Evolutionary conservation across 805 yeast genomes (phyloP), one percentile per base, ranked within the genome.

Genomic region (Kazachstania psychrophila): DNA sequence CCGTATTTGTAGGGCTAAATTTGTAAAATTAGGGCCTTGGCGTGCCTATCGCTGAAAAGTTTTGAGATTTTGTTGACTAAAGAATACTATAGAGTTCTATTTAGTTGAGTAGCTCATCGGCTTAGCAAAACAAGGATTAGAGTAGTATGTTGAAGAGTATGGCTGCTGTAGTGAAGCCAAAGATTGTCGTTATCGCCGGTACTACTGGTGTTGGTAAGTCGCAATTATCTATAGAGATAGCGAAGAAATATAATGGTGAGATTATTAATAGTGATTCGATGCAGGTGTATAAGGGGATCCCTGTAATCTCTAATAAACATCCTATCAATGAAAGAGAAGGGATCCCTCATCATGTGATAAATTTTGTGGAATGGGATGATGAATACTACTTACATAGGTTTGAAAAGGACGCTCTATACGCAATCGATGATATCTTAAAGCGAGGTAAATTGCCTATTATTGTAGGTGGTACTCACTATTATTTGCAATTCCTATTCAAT

Each of bases 121-220:
- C n/a, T n/a, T n/a, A n/a, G n/a, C n/a, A n/a, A n/a, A n/a, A n/a
- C n/a, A n/a, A n/a, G n/a, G n/a, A n/a, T n/a, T n/a, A n/a, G n/a
- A n/a, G n/a, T n/a, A n/a, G n/a, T n/a, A n/a, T n/a, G n/a, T n/a
- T n/a, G n/a, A n/a, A n/a, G n/a, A n/a, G n/a, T n/a, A n/a, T n/a
- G n/a, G n/a, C n/a, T n/a, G n/a, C n/a, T n/a, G n/a, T n/a, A n/a
- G n/a, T n/a, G n/a, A n/a, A n/a, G n/a, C 36, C 28, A 13, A 68
- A 65, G 38, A 57, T 84, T 5, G 68, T 82, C 19, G 75, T 85
- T 12, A 72, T 84, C 13, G 81, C 83, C 3, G 98, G 98, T 0
- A 88, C 95, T 24, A 89, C 98, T 0, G 98, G 97, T 0, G 96
- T 87, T 10, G 98, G 98, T 0, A 89, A 89, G 54, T 88, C 96